These are phyloP conservation scores for Coelastrella sp. DNA, from an alignment of 139 green algal genomes.

Conservation along the genomic window DNA sequence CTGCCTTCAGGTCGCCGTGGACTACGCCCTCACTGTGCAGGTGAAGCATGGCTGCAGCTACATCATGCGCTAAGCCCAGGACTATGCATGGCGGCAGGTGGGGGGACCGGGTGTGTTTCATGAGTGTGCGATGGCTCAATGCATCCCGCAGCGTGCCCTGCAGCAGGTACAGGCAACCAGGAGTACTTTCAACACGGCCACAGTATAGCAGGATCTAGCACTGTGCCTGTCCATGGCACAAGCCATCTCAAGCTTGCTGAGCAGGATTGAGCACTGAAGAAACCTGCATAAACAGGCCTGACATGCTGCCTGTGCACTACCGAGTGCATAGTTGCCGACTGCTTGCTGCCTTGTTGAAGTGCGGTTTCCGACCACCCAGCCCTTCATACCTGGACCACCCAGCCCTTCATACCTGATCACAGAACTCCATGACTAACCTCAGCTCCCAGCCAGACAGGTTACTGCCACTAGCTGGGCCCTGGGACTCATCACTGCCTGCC, in stretches of 20 bases:
- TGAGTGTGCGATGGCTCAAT: not conserved
- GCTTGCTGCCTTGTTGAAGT: no score
- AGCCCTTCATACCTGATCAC: conserved; percentile 43
- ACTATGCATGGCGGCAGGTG: not conserved
- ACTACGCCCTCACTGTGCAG: conserved; percentile 53
- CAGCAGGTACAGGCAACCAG: not conserved
- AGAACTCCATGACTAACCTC: conserved; percentile 63
- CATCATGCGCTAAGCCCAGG: conserved; percentile 49
- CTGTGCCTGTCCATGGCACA: not conserved
- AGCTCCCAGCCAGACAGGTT: conserved; percentile 50
- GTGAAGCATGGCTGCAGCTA: conserved; percentile 59
- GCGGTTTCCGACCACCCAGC: no score
- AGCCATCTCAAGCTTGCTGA: not conserved
- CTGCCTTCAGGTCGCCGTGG: conserved; percentile 41
- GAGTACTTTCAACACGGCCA: not conserved
- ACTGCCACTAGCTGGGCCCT: not conserved
- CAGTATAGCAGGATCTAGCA: not conserved
- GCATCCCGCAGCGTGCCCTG: conserved; percentile 43
- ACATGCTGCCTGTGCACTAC: no score
- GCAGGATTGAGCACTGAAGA: not conserved
- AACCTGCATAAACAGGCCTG: no score
- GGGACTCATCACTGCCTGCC: not conserved
- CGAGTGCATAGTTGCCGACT: no score
- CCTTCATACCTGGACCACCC: no score
- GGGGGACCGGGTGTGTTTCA: not conserved